Conservation (phyloP, 2,329 filamentous ascomycete species). For the Lasiodiplodia sp. region DNA sequence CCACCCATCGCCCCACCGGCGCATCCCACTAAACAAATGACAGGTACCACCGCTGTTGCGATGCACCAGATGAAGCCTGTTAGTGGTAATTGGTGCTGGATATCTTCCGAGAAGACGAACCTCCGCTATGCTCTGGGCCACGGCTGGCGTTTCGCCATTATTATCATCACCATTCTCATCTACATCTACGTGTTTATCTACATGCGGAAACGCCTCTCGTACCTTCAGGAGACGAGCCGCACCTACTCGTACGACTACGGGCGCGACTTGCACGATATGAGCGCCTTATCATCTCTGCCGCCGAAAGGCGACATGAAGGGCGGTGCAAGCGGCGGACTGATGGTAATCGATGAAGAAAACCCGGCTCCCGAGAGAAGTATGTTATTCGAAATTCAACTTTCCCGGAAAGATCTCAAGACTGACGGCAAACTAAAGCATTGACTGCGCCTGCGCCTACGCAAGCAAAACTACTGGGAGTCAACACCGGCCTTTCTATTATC, state of each 20-base stretch:
- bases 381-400: neutral
- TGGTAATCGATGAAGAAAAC: slow-evolving; percentile 15
- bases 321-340: neutral
- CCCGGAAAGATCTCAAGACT: neutral
- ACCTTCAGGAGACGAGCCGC: slow-evolving; percentile 19
- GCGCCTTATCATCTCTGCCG: neutral
- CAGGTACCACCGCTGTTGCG: slow-evolving; percentile 20
- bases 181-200: slow-evolving; percentile 55
- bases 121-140: slow-evolving; percentile 56
- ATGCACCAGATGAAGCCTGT: slow-evolving; percentile 46
- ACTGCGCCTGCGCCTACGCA: neutral
- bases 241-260: slow-evolving; percentile 24
- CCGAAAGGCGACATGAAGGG: slow-evolving; percentile 13
- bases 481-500: slow-evolving; percentile 9
- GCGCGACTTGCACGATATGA: slow-evolving; percentile 19
- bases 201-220: slow-evolving; percentile 33
- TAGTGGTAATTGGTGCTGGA: slow-evolving; percentile 60
- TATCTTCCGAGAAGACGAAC: slow-evolving; percentile 44
- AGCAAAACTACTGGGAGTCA: slow-evolving; percentile 11
- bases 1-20: neutral
- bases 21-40: neutral
- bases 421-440: neutral
- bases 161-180: slow-evolving; percentile 50
- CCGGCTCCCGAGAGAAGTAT: neutral
- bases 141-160: slow-evolving; percentile 56